Evolutionary conservation across 2,329 filamentous ascomycete species (phyloP), one percentile per base, ranked within the genome.

Genomic region (Leptoxyphium fumago): DNA sequence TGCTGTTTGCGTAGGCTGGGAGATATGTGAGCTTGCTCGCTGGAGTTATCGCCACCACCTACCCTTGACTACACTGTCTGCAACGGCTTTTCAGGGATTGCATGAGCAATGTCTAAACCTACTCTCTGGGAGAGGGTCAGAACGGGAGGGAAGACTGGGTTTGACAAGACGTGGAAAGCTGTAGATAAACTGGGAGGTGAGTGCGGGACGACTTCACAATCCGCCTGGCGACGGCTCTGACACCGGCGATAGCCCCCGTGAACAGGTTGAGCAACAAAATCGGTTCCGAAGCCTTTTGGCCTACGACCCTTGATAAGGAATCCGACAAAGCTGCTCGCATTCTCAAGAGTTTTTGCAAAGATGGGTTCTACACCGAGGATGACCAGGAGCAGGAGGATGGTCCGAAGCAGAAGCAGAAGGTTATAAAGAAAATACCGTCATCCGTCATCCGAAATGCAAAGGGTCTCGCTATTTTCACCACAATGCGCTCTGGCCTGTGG

Each of bases 401-500:
- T 5, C 74, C 75, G 50, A 69, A 75, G 61, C 71, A 72, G 47
- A 80, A 75, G 56, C 78, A 81, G 52, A 71, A 66, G 52, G 72
- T 81, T 40, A 58, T 84, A 42, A 85, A 89, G 64, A 91, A 87
- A 66, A 95, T 96, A 26, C 89, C 89, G 0, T 69, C 80, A 45
- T 75, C 68, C 57, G 85, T 95, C 45, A 85, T 96, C 53, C 78
- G 84, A 58, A 84, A 91, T 64, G 87, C 88, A 26, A 86, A 89
- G 52, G 89, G 86, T 10, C 74, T 96, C 46, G 88, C 86, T 44
- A 84, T 96, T 52, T 95, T 95, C 67, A 94, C 88, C 1, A 94
- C 86, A 28, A 94, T 95, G 86, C 80, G 89, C 47, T 89, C 85
- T 11, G 89, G 89, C 10, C 68, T 95, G 29, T 94, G 88, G 84